Base-by-base conservation (phyloP, 352 stramenopile species). In the Globisporangium rhizosaccharum region DNA sequence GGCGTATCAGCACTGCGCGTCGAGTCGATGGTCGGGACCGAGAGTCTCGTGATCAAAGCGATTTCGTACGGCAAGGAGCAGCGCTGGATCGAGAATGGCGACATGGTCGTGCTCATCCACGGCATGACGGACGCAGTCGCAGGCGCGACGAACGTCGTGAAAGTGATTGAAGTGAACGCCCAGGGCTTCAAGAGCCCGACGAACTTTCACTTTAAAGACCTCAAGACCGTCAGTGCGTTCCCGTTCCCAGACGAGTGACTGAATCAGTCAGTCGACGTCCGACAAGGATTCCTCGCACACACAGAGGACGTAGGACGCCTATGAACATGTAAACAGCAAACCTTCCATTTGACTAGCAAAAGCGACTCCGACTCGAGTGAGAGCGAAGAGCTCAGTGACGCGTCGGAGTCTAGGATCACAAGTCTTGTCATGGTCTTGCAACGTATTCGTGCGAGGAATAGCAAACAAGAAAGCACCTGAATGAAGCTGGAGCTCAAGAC, bases 91-190 rank as follows among this genome's bases (percentile, higher is more conserved):
- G 59, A 72, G 51, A 81, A 82, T 23, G 86, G 85, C 8, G 91
- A 97, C 74, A 82, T 83, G n/a, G 74, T 96, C 42, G 90, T 97
- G 51, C 78, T 92, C 58, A 83, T 97, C 60, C 88, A 97, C 61
- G 91, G 91, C 11, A 73, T 94, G 23, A 85, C 87, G 51, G 91
- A 97, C 62, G 78, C 74, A 25, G 76, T 90, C 45, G 75, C 88
- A 9, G 85, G 82, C 12, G 72, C 83, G 25, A 94, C 87, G 28
- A 97, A 96, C 59, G 88, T 96, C 49, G 78, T 97, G 33, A 94
- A 94, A 48, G 90, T 97, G 33, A 90, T 95, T 49, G 72, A 94
- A 62, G 82, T 82, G 5, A 78, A 84, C 59, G 74, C 80, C 26
- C 59, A 79, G 36, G 79, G 75, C 15, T 93, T 86, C 56, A 73